Conservation (phyloP, 345 rosid species). For the Hibiscus mutabilis region DNA sequence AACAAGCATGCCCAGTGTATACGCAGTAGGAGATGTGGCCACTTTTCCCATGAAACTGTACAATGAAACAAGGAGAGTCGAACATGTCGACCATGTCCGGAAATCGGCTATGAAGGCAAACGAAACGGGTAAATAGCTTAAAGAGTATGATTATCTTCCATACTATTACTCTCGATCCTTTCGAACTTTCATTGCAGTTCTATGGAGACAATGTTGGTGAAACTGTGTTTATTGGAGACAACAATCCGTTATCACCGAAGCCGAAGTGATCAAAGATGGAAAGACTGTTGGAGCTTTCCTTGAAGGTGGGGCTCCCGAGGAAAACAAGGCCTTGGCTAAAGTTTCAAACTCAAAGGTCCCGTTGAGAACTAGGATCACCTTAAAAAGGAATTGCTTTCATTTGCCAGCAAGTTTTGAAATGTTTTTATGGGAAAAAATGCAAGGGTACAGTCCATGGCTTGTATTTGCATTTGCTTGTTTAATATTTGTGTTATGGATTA, state of each 20-base stretch:
- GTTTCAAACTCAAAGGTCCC: too few species aligned
- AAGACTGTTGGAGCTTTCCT: conserved; percentile 74
- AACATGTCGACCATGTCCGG: conserved; percentile 72
- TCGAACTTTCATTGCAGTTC: conserved; percentile 72
- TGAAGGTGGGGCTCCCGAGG: too few species aligned
- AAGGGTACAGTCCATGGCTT: background rate
- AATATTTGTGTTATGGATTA: background rate
- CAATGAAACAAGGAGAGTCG: conserved; percentile 59
- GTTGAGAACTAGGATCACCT: conserved; percentile 50
- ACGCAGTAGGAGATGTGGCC: conserved; percentile 83
- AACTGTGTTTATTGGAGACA: conserved; percentile 58
- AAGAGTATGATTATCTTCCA: too few species aligned
- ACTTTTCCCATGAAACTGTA: conserved; percentile 58
- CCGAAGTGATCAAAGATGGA: conserved; percentile 79
- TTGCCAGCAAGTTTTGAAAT: too few species aligned
- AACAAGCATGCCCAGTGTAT: conserved; percentile 47
- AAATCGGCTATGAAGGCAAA: conserved; percentile 73
- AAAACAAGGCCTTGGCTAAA: too few species aligned
- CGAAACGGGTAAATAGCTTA: conserved; percentile 49
- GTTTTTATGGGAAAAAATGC: too few species aligned
- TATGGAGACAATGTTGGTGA: conserved; percentile 74
- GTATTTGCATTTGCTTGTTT: background rate
- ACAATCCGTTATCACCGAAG: conserved; percentile 41
- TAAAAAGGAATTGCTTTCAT: too few species aligned
- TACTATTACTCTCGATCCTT: conserved; percentile 68